Percentiles rank a stretch among this genome's conserved stretches.
These are phyloP conservation scores for Prunus armeniaca DNA, from an alignment of 306 rosid genomes.

Conservation along the genomic window DNA sequence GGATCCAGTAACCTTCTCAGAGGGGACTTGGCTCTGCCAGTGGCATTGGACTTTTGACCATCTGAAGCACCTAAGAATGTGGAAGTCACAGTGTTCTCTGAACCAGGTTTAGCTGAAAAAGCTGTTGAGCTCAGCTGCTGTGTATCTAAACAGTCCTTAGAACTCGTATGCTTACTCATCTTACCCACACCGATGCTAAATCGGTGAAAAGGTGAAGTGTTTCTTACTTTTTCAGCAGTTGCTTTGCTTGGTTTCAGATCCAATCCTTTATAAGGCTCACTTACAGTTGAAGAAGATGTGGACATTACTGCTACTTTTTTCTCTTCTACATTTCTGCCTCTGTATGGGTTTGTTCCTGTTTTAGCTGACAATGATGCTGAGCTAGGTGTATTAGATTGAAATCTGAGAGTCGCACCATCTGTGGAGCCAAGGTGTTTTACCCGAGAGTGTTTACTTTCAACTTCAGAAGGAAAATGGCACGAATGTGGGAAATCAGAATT, in stretches of 20 bases:
- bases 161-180: conserved; percentile 52
- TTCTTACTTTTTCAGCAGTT: conserved; percentile 55
- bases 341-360: conserved; percentile 51
- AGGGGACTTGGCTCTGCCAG: conserved; percentile 70
- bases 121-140: conserved; percentile 38
- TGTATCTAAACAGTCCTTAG: conserved; percentile 49
- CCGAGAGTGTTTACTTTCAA: conserved; percentile 30
- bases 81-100: conserved; percentile 35
- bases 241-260: conserved; percentile 39
- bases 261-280: conserved; percentile 34
- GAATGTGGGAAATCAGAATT: conserved; percentile 37
- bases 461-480: conserved; percentile 41
- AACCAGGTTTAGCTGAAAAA: conserved; percentile 37
- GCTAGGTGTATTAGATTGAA: conserved; percentile 34
- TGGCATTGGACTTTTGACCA: conserved; percentile 45
- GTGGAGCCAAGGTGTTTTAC: conserved; percentile 30
- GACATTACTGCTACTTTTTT: conserved; percentile 28
- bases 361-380: conserved; percentile 29
- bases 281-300: conserved; percentile 34
- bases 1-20: conserved; percentile 87
- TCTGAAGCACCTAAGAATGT: conserved; percentile 41
- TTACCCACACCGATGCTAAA: conserved; percentile 54
- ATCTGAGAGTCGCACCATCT: conserved; percentile 25
- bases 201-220: conserved; percentile 79
- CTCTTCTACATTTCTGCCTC: conserved; percentile 43